phyloP scores from a whole-genome alignment of 768 basidiomycete genomes.

The Strobilomyces confusus region DNA sequence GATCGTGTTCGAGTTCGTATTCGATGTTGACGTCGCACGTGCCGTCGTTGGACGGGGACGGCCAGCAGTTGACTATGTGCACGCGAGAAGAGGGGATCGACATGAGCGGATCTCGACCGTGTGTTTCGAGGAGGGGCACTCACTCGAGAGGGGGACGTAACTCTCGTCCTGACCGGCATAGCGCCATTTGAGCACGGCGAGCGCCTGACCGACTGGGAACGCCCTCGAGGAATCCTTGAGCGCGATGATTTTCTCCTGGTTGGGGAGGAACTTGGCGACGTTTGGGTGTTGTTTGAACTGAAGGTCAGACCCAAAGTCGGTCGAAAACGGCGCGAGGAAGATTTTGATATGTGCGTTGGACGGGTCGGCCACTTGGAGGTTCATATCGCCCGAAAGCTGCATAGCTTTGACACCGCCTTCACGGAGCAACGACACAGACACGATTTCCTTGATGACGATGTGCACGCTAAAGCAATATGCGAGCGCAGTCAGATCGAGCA shows the following conservation, averaged over 20 bases:
- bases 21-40: conserved; percentile 94
- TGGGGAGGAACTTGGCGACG: conserved; percentile 78
- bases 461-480: conserved; percentile 61
- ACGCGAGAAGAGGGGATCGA: neutral
- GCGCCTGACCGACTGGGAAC: conserved; percentile 84
- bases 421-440: conserved; percentile 77
- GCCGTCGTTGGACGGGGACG: conserved; percentile 87
- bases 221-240: conserved; percentile 78
- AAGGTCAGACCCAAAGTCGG: conserved; percentile 61
- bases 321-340: conserved; percentile 51
- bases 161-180: conserved; percentile 89
- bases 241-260: conserved; percentile 63
- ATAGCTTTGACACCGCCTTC: conserved; percentile 90
- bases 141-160: conserved; percentile 87
- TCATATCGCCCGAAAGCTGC: conserved; percentile 94
- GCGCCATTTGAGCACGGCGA: conserved; percentile 92
- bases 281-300: conserved; percentile 99
- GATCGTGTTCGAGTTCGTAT: conserved; percentile 90
- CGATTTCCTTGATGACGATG: conserved; percentile 75
- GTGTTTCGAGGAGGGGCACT: conserved; percentile 24
- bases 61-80: conserved; percentile 92
- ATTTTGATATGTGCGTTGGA: conserved; percentile 70
- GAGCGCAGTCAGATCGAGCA: neutral
- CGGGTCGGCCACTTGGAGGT: conserved; percentile 78
- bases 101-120: neutral